A percentile compares a stretch with the other conserved stretches of the same genome.
Evolutionary conservation across 2,329 filamentous ascomycete genomes (phyloP).

Genomic region (Talaromyces sp.): DNA sequence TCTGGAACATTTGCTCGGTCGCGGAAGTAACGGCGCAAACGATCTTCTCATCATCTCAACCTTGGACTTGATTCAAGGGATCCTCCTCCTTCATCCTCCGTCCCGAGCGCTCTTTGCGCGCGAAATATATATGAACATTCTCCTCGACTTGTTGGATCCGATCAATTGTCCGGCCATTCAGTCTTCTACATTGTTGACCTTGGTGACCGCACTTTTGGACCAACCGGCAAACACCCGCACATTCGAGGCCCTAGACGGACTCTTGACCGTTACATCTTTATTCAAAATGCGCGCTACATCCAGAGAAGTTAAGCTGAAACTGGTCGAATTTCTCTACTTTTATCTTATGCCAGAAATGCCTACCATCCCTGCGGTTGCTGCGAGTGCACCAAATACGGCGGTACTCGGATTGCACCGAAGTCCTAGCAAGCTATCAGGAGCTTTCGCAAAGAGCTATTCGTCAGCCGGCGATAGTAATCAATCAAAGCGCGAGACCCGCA

Average conservation of each 20-base stretch:
- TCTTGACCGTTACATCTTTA: constrained; percentile 85
- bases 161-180: constrained; percentile 91
- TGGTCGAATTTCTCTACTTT: constrained; percentile 98
- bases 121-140: constrained; percentile 93
- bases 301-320: constrained; percentile 87
- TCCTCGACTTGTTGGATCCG: constrained; percentile 90
- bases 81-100: constrained; percentile 83
- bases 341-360: constrained; percentile 92
- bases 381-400: constrained; percentile 41
- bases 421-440: constrained; percentile 65
- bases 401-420: constrained; percentile 60
- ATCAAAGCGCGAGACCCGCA: constrained; percentile 52
- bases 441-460: constrained; percentile 49
- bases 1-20: constrained; percentile 80
- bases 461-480: constrained; percentile 28
- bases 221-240: constrained; percentile 83
- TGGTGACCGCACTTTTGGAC: constrained; percentile 85
- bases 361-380: constrained; percentile 24
- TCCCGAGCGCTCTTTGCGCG: constrained; percentile 83
- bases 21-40: constrained; percentile 76
- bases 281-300: constrained; percentile 87
- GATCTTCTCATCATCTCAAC: constrained; percentile 85
- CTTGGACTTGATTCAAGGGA: constrained; percentile 84
- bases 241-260: constrained; percentile 87
- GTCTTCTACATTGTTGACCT: constrained; percentile 81